Evolutionary conservation across 495 filamentous ascomycete species (phyloP).

Genomic region (Apodospora peruviana): DNA sequence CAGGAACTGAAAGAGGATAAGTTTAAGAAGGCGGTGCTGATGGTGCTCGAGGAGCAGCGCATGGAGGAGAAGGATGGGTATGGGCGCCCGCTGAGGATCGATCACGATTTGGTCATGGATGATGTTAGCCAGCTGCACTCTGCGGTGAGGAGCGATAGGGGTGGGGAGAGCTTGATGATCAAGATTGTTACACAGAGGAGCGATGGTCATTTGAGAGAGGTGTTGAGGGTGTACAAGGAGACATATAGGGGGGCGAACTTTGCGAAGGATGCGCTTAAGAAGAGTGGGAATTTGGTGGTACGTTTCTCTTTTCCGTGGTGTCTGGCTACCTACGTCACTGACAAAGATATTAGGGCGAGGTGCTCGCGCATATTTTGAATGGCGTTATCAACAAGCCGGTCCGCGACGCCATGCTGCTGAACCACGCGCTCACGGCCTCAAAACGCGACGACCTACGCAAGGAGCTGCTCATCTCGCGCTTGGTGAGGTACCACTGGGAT

Average conservation of each 20-base stretch:
- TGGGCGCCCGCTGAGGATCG: constrained; percentile 31
- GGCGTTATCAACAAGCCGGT: constrained; percentile 93
- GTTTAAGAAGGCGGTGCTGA: constrained; percentile 81
- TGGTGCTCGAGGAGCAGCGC: constrained; percentile 72
- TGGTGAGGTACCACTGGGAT: constrained; percentile 85
- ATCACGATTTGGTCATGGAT: constrained; percentile 52
- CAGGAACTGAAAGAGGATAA: constrained; percentile 90
- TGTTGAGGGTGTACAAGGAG: constrained; percentile 67
- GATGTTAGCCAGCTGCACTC: constrained; percentile 69
- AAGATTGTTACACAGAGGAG: constrained; percentile 72
- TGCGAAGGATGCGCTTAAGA: constrained; percentile 77
- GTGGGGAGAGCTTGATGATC: constrained; percentile 90
- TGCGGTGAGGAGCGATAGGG: constrained; percentile 65
- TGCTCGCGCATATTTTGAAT: constrained; percentile 92
- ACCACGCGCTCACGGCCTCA: constrained; percentile 72
- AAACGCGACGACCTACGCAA: constrained; percentile 61
- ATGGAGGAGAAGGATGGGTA: constrained; percentile 68
- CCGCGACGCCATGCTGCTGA: constrained; percentile 88
- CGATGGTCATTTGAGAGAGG: constrained; percentile 75
- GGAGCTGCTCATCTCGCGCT: constrained; percentile 75
- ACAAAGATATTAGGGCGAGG: constrained; percentile 63
- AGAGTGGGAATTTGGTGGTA: constrained; percentile 87
- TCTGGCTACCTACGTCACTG: background rate
- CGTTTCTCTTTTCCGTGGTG: constrained; percentile 29
- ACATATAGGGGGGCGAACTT: constrained; percentile 66